Percentiles rank a stretch among this genome's conserved stretches.
Conservation (phyloP, 192 early-diverging fungal species). For the Globomyces pollinis-pini region DNA sequence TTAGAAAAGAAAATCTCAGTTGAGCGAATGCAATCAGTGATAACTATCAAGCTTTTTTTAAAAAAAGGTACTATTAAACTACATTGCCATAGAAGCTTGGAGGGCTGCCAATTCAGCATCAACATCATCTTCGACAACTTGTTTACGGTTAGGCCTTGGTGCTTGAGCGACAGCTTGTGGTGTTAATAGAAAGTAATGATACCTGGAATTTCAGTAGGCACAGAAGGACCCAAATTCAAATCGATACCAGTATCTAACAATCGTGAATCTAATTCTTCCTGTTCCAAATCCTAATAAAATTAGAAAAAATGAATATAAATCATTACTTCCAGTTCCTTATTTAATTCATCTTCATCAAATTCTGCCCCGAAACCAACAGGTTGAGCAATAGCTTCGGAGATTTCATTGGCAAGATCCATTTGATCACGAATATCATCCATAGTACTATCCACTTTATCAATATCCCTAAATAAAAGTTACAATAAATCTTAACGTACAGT, state of each 20-base stretch:
- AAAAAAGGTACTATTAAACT: background rate
- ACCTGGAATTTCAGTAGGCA: constrained; percentile 64
- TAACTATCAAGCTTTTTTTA: no score
- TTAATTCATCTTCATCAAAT: constrained; percentile 88
- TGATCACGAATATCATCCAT: constrained; percentile 98
- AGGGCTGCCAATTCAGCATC: constrained; percentile 76
- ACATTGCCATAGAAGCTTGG: constrained; percentile 68
- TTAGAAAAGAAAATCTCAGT: no score
- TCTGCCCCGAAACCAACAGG: constrained; percentile 82
- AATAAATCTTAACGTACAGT: constrained; percentile 61
- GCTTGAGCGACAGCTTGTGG: constrained; percentile 50
- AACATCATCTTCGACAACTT: constrained; percentile 54
- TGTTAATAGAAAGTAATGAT: constrained; percentile 4
- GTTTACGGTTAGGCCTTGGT: constrained; percentile 22
- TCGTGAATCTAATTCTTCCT: constrained; percentile 82
- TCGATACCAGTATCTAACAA: constrained; percentile 61
- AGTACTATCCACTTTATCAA: constrained; percentile 89
- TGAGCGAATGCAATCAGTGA: no score
- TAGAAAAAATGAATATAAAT: no score
- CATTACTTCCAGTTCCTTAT: constrained; percentile 87
- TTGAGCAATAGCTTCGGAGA: constrained; percentile 85
- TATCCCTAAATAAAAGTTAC: constrained; percentile 59
- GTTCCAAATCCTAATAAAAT: constrained; percentile 82
- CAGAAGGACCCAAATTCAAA: constrained; percentile 36
- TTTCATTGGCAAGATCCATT: constrained; percentile 93